Base-by-base conservation (phyloP, 179 eudicot genomes). In the Amaranthus tricolor region DNA sequence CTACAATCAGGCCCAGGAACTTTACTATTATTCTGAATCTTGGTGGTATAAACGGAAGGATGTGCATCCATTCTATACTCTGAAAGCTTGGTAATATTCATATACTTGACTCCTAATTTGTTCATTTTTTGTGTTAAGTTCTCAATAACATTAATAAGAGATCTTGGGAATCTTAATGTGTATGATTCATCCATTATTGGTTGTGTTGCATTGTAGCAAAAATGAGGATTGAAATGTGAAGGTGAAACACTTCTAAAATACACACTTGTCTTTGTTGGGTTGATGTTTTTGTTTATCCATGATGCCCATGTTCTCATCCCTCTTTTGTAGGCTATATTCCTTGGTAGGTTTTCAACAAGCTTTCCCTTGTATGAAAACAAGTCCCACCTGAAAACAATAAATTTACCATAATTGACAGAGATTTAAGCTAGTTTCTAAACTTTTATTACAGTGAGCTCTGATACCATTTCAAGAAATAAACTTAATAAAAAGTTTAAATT, bases 231-330 rank as follows among this genome's bases (percentile, higher is more conserved):
- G 64, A 31, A 31, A 31, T 85, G 86, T 16, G 76, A 63, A 0
- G 85, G 76, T 0, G 86, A 85, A 12, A 80, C 52, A 40, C 84
- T 82, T 0, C 88, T 40, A 57, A 82, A 85, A 74, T 68, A 82
- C 15, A 85, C 84, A 2, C 43, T 40, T 52, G 88, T 75, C 74
- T 78, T 78, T 31, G 53, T 54, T 13, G 84, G 76, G 69, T 82
- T 65, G 1, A 85, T 77, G 40, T 78, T 82, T n/a, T 52, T 74
- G 45, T 78, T 40, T 14, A 80, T n/a, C 88, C 88, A 82, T 49
- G 74, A 75, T 11, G 84, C 73, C 88, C 86, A 85, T 43, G 86
- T 85, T 66, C 64, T 63, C 72, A 85, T 73, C 13, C 66, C 86
- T 48, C 53, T 62, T 45, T 75, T 73, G 61, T 68, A 85, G 9